Conservation (phyloP, 2,329 filamentous ascomycete species). For the Microcyclosporella mali region DNA sequence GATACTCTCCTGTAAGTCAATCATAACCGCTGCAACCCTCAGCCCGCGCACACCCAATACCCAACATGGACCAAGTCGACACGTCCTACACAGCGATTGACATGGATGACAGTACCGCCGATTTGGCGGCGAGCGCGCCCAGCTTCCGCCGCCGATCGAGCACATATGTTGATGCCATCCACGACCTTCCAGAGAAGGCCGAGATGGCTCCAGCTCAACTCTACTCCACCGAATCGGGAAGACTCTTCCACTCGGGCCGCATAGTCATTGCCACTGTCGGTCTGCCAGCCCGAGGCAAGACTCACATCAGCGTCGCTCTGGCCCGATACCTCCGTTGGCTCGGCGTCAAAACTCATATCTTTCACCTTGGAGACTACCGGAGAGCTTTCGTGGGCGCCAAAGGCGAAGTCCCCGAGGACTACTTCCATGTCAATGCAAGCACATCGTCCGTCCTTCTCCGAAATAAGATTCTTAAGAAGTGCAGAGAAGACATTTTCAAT, state of each 20-base stretch:
- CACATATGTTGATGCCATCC: constrained; percentile 94
- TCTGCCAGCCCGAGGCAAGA: constrained; percentile 90
- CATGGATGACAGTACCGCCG: constrained; percentile 54
- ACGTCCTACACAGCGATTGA: neutral
- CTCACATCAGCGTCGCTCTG: constrained; percentile 93
- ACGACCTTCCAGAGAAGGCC: constrained; percentile 77
- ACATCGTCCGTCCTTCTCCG: constrained; percentile 86
- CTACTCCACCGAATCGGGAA: constrained; percentile 95
- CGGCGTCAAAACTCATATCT: constrained; percentile 95
- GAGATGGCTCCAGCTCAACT: constrained; percentile 91
- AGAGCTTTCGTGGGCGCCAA: constrained; percentile 80
- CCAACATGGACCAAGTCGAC: neutral
- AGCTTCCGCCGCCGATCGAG: constrained; percentile 88
- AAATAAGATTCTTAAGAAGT: constrained; percentile 96
- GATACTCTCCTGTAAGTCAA: constrained; percentile 20
- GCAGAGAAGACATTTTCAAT: constrained; percentile 90
- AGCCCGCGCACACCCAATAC: neutral
- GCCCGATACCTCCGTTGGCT: constrained; percentile 94
- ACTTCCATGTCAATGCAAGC: constrained; percentile 94
- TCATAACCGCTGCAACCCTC: neutral
- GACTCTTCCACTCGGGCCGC: constrained; percentile 91
- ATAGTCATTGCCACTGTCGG: constrained; percentile 98
- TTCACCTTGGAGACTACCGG: constrained; percentile 94
- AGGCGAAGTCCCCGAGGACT: constrained; percentile 85
- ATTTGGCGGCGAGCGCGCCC: constrained; percentile 84